phyloP scores from a whole-genome alignment of 1,284 basidiomycete species.

The Albatrellus sp. region DNA sequence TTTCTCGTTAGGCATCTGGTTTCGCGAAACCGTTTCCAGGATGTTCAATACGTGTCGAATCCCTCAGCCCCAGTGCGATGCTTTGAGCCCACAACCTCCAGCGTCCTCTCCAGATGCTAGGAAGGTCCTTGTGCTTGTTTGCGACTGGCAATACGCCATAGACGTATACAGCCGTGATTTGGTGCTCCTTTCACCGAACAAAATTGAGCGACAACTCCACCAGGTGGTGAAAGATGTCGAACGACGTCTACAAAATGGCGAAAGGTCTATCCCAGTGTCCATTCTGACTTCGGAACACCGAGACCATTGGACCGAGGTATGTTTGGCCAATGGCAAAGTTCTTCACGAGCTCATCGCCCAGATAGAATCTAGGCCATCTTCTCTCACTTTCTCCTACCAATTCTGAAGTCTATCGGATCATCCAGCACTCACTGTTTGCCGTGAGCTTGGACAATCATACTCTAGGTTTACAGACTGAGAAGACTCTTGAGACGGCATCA shows the following conservation, averaged over 20 bases:
- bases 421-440: constrained; percentile 70
- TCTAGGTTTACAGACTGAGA: constrained; percentile 7
- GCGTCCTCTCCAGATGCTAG: constrained; percentile 32
- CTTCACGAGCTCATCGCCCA: neutral
- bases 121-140: constrained; percentile 62
- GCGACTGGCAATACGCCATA: constrained; percentile 78
- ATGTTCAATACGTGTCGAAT: constrained; percentile 74
- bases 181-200: constrained; percentile 24
- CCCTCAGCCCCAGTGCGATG: constrained; percentile 55
- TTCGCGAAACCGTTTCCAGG: constrained; percentile 41
- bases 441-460: constrained; percentile 50
- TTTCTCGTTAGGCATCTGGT: constrained; percentile 44
- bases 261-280: constrained; percentile 51
- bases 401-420: constrained; percentile 39
- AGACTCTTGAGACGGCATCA: constrained; percentile 2
- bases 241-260: constrained; percentile 35
- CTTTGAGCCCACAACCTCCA: constrained; percentile 37
- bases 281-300: constrained; percentile 73
- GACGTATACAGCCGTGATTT: constrained; percentile 43
- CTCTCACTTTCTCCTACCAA: constrained; percentile 60
- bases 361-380: constrained; percentile 64
- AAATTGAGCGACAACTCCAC: constrained; percentile 58
- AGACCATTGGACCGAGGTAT: constrained; percentile 75
- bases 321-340: constrained; percentile 10
- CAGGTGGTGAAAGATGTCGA: constrained; percentile 63